Evolutionary conservation across 345 rosid species (phyloP).

Genomic region (Arabidopsis thaliana): TAIR10.1 NC_003070.9:23891001-23891500

Average conservation of each 20-base stretch:
- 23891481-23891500: constrained; percentile 87
- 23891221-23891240: constrained; percentile 47
- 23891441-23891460: constrained; percentile 98
- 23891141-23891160: constrained; percentile 54
- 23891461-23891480: constrained; percentile 95
- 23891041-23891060: constrained; percentile 55
- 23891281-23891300: constrained; percentile 59
- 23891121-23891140: constrained; percentile 55
- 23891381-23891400: constrained; percentile 61
- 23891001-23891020: constrained; percentile 82
- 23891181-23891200: constrained; percentile 15
- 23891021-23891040: constrained; percentile 88
- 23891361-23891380: constrained; percentile 59
- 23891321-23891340: constrained; percentile 93
- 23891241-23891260: constrained; percentile 47
- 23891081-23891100: constrained; percentile 44
- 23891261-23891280: constrained; percentile 43
- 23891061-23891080: constrained; percentile 48
- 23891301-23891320: constrained; percentile 75
- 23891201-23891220: constrained; percentile 40
- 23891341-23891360: constrained; percentile 67
- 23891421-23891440: constrained; percentile 90
- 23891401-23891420: constrained; percentile 83
- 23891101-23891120: constrained; percentile 50
- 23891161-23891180: constrained; percentile 52